A percentile compares a stretch with the other conserved stretches of the same genome.
These are phyloP conservation scores for Acanthamoeba divionensis DNA, from an alignment of 208 protist genomes.

Conservation along the genomic window DNA sequence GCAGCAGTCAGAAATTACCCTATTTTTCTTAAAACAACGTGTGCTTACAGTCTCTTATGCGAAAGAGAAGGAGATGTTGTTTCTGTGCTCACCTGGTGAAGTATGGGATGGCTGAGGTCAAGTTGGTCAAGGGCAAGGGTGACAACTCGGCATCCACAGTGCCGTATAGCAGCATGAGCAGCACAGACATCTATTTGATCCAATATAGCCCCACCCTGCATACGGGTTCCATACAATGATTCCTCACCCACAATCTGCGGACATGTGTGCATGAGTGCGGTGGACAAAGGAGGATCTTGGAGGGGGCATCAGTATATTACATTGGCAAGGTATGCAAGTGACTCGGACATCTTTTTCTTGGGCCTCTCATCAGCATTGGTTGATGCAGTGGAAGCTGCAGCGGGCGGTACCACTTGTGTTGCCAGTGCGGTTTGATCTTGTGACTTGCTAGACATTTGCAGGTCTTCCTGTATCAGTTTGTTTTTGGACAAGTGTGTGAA, in stretches of 20 bases:
- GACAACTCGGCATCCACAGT: conserved; percentile 10
- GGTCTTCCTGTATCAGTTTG: no score
- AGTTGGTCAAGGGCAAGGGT: conserved; percentile 39
- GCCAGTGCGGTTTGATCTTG: no score
- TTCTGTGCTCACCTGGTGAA: neutral
- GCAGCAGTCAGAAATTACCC: no score
- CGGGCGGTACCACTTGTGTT: no score
- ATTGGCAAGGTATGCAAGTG: neutral
- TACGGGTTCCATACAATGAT: neutral
- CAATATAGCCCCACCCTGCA: neutral
- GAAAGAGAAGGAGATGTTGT: neutral
- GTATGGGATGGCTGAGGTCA: conserved; percentile 18
- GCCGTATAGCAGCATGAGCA: neutral
- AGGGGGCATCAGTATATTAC: neutral
- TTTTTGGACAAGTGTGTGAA: no score
- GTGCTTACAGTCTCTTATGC: no score
- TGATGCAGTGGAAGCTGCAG: neutral
- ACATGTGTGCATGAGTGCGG: neutral
- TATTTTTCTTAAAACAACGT: no score
- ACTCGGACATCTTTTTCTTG: neutral
- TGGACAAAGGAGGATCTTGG: neutral
- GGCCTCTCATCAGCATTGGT: neutral
- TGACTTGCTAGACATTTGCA: no score
- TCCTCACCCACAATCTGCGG: conserved; percentile 37
- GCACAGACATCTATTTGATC: neutral